Percentiles rank a stretch among this genome's conserved stretches.
phyloP scores from a whole-genome alignment of 352 stramenopile genomes.

The Phytophthora melonis region DNA sequence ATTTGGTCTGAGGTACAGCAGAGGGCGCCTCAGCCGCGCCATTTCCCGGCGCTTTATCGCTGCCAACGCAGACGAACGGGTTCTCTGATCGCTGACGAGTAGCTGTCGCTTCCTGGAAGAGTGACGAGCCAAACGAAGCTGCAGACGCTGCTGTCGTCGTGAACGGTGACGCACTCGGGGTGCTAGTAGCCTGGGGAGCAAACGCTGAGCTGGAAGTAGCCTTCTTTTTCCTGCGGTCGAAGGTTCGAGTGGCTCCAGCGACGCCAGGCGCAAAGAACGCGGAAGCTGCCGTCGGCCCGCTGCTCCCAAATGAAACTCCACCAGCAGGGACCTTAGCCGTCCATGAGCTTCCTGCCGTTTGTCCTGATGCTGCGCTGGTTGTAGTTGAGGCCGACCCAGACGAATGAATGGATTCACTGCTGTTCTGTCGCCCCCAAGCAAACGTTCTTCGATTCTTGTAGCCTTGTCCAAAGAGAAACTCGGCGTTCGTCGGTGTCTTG shows the following conservation, averaged over 20 bases:
- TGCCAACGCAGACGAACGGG: background rate
- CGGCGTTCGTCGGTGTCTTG: conserved; percentile 7
- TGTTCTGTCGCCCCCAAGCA: conserved; percentile 17
- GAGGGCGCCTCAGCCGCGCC: background rate
- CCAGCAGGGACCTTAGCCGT: conserved; percentile 3
- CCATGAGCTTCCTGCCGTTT: background rate
- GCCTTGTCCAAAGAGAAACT: conserved; percentile 38
- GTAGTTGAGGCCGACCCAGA: background rate
- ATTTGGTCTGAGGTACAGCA: background rate
- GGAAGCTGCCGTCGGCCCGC: conserved; percentile 6
- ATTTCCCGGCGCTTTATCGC: background rate
- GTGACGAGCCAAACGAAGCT: conserved; percentile 12
- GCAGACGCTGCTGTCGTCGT: background rate
- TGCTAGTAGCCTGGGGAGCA: conserved; percentile 7
- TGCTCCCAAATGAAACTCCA: conserved; percentile 9
- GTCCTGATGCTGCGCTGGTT: background rate
- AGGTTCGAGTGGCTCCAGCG: conserved; percentile 19
- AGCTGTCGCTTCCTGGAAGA: conserved; percentile 16
- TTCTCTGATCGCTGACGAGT: conserved; percentile 4
- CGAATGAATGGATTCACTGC: conserved; percentile 12
- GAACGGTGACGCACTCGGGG: conserved; percentile 1
- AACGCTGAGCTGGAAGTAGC: conserved; percentile 4
- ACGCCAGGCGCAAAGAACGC: conserved; percentile 33
- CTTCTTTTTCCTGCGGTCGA: conserved; percentile 33
- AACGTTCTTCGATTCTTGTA: conserved; percentile 44